phyloP scores from a whole-genome alignment of 768 basidiomycete species.

The Candolleomyces efflorescens region DNA sequence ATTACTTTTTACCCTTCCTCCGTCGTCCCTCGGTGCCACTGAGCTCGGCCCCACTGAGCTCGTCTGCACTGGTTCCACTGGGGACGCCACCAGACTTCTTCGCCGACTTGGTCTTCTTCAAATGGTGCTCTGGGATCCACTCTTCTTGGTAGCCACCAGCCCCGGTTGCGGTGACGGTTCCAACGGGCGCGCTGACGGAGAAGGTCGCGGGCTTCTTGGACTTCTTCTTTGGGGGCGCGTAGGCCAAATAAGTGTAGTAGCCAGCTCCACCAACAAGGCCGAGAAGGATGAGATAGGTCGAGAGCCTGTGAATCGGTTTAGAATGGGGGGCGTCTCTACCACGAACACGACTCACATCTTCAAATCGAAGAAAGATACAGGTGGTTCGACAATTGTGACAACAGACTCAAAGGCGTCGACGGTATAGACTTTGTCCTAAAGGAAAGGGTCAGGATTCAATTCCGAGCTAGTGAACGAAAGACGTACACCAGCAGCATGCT shows the following conservation, averaged over 20 bases:
- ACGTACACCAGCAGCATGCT: constrained; percentile 60
- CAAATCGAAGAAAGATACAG: constrained; percentile 70
- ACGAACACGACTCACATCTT: constrained; percentile 54
- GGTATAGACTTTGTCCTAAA: constrained; percentile 54
- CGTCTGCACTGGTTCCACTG: constrained; percentile 56
- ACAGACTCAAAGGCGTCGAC: constrained; percentile 70
- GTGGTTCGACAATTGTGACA: constrained; percentile 77
- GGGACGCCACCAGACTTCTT: constrained; percentile 44
- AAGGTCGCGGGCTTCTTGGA: constrained; percentile 38
- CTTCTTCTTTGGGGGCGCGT: constrained; percentile 65
- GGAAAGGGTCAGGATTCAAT: neutral
- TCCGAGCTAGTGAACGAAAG: neutral
- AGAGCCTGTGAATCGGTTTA: constrained; percentile 33
- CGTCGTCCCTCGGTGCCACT: constrained; percentile 62
- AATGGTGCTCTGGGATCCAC: constrained; percentile 90
- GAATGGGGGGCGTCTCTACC: neutral
- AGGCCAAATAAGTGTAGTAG: constrained; percentile 61
- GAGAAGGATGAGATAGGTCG: constrained; percentile 68
- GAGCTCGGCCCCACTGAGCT: constrained; percentile 60
- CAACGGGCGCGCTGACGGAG: constrained; percentile 50
- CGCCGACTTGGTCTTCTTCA: constrained; percentile 57
- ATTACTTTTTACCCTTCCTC: constrained; percentile 42
- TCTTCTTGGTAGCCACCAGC: constrained; percentile 79
- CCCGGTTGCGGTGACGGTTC: constrained; percentile 57
- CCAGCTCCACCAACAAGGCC: constrained; percentile 57